Percentiles rank a stretch among this genome's conserved stretches.
phyloP scores from a whole-genome alignment of 176 grass and related monocot species.

The Chrysopogon serrulatus region DNA sequence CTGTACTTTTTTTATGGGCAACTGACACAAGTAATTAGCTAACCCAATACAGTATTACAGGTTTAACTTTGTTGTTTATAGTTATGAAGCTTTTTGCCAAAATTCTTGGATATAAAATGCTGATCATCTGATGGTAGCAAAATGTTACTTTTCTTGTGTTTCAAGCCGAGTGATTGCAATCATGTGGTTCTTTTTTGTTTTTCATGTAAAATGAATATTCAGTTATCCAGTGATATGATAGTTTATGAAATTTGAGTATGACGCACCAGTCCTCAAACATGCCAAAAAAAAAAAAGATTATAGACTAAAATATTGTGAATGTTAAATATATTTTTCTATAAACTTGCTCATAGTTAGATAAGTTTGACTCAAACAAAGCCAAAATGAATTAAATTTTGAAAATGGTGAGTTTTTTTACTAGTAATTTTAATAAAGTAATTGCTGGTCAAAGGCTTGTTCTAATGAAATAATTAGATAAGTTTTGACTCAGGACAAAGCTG shows the following conservation, averaged over 20 bases:
- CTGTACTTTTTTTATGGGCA: background rate
- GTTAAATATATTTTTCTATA: background rate
- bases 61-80: background rate
- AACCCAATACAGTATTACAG: background rate
- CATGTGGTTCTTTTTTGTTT: background rate
- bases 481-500: background rate
- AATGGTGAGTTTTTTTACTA: background rate
- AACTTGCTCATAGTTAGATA: background rate
- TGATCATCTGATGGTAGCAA: background rate
- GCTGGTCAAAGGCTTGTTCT: background rate
- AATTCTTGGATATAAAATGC: background rate
- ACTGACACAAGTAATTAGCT: background rate
- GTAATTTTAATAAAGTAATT: background rate
- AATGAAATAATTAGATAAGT: background rate
- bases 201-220: background rate
- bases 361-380: background rate
- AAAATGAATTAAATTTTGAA: background rate
- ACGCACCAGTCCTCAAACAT: background rate
- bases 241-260: background rate
- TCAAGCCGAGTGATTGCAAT: slow-evolving; percentile 1
- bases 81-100: background rate
- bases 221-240: background rate
- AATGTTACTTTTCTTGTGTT: slow-evolving; percentile 2
- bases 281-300: background rate
- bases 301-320: background rate